Base-by-base conservation (phyloP, 441 rosid genomes). In the Biscutella laevigata region DNA sequence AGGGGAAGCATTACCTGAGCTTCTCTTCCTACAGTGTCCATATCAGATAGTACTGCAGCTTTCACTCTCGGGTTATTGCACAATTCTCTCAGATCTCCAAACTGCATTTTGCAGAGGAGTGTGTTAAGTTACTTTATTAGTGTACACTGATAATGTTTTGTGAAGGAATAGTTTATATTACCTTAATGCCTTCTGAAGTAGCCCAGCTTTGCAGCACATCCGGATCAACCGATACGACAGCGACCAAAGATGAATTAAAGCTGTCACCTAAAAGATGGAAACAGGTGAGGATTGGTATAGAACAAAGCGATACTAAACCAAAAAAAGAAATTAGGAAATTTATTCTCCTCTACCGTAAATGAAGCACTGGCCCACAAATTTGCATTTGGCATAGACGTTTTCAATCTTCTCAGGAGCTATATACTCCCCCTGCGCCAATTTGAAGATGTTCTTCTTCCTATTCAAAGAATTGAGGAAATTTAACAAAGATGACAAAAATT, bases 361-460 rank as follows among this genome's bases (percentile, higher is more conserved):
- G 74, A 94, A 94, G 75, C 95, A 82, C 36, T 94, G 97, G 39
- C 68, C 76, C 22, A 83, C 62, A 65, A 82, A 94, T 57, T 70
- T 76, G 95, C 97, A 86, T 64, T 89, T 94, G 14, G 95, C 84
- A 66, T 86, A 86, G 17, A 86, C 91, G 72, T 94, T 94, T 85
- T 94, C 97, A 7, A 94, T 83, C 74, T 89, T 94, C 79, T 94
- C 99, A 0, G 99, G 97, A 58, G 99, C 99, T 60, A 94, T 84
- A 69, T 89, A 94, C 77, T 94, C 99, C 48, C 99, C 99, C 16
- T 94, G 99, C 7, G 99, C 95, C 72, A 94, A 66, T 74, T 94
- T 94, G 75, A 94, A 94, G 67, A 94, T 94, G 75, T 94, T 94
- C 83, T 94, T 94, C 81, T 94, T 94, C 80, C 99, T 94, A 75